Base-by-base conservation (phyloP, 345 rosid genomes). In the Kernera saxatilis region DNA sequence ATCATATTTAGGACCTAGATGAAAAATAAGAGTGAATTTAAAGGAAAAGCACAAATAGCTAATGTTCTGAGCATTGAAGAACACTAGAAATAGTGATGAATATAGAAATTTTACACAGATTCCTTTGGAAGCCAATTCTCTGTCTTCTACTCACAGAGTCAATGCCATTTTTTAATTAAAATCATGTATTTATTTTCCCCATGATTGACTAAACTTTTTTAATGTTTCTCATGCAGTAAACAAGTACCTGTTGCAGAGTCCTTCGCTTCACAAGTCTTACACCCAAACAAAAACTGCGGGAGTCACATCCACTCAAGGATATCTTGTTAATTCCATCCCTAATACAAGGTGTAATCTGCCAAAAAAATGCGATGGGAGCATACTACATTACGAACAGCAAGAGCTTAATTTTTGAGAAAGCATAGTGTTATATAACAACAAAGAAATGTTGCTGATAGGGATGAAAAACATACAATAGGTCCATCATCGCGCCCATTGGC, bases 401-500 rank as follows among this genome's bases (percentile, higher is more conserved):
- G 19, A 8, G 5, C 25, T 11, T 13, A 52, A 17, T 30, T 9
- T 26, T 23, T 18, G 58, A 73, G 66, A 65, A 18, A 73, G 23
- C 2, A 19, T 13, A 35, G 3, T n/a, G 12, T 32, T 70, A 18
- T 21, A 37, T 40, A 27, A 19, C n/a, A 50, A 56, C 39, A 56
- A 55, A 65, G 23, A 27, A 37, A 14, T 45, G 14, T 37, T 50
- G 37, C 63, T 14, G 32, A 49, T n/a, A 45, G 76, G 45, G 66
- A 40, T 36, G 27, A 57, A 71, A 55, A 41, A 67, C 97, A 82
- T 80, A 93, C 98, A 70, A 91, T 84, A 66, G 95, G 90, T 72
- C 95, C 99, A 84, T 94, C 98, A 77, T 94, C 99, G 57, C 99
- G 99, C 61, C 99, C 99, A 84, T 85, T 91, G 27, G 86, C 86